Base-by-base conservation (phyloP, 2,329 filamentous ascomycete species). In the Phyllosticta citrichinensis region DNA sequence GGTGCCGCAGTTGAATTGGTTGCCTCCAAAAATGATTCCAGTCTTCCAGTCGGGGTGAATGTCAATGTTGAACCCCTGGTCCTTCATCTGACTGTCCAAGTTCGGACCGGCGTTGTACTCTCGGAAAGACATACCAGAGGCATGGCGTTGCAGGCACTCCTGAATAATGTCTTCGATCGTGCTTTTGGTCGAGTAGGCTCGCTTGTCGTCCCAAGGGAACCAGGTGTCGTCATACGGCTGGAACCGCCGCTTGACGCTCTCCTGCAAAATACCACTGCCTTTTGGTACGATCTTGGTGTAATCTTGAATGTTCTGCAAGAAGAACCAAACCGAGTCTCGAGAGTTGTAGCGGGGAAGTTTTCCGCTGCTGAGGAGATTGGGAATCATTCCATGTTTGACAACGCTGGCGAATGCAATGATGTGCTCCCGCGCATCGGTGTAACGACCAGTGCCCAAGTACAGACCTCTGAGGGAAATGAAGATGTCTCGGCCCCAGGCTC, bases 311-410 rank as follows among this genome's bases (percentile, higher is more conserved):
- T 89, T 89, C 73, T 99, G 94, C 57, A 99, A 76, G 79, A 95
- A 96, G 80, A 97, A 99, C 94, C 94, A 99, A 52, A 97, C 85
- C 0, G 94, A 96, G 74, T 99, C 94, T 63, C 94, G 84, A 52
- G 94, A 92, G 73, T 99, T 99, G 78, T 97, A 99, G 25, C 94
- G 83, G 2, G 94, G 94, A 17, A 87, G 81, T 63, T 87, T 89
- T 6, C 94, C 92, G 63, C 89, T 90, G 65, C 91, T 87, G 14
- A 99, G 80, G 20, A 99, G 81, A 69, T 99, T 99, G 14, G 94
- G 94, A 62, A 99, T 92, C 91, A 97, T 96, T 57, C 94, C 94
- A 68, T 99, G 94, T 79, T 99, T 99, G 66, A 99, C 78, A 11
- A 99, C 92, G 71, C 91, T 96, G 2, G 89, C 92, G 75, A 99